Percentiles rank a stretch among this genome's conserved stretches.
These are phyloP conservation scores for Grigorovia humatica DNA, from an alignment of 805 yeast species.

Conservation along the genomic window DNA sequence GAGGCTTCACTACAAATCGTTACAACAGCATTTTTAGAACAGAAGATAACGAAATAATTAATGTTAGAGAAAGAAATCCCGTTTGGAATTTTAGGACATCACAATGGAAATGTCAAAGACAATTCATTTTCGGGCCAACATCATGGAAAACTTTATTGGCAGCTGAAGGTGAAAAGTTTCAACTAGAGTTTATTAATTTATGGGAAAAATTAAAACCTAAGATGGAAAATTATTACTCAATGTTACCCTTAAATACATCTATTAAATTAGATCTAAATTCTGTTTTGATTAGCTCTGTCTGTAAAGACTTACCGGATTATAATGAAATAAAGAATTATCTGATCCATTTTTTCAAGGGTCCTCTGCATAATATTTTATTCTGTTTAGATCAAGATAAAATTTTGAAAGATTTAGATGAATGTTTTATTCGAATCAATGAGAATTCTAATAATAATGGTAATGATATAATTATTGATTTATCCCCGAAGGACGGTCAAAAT, in stretches of 20 bases:
- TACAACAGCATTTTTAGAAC: not conserved
- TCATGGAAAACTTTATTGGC: constrained; percentile 18
- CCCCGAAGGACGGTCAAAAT: constrained; percentile 11
- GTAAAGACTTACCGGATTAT: constrained; percentile 9
- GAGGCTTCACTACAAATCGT: no score
- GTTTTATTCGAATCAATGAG: constrained; percentile 4
- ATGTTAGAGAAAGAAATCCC: not conserved
- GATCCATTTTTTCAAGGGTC: constrained; percentile 9
- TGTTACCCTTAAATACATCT: not conserved
- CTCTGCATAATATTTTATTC: constrained; percentile 10
- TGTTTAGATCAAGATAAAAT: constrained; percentile 13
- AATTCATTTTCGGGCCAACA: constrained; percentile 22
- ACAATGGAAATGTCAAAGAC: constrained; percentile 1
- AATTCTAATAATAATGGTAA: not conserved
- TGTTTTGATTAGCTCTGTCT: not conserved
- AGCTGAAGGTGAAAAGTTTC: constrained; percentile 11
- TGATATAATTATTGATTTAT: constrained; percentile 2
- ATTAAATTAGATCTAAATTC: not conserved
- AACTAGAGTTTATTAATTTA: constrained; percentile 12
- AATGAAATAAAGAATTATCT: constrained; percentile 7
- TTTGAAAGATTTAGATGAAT: constrained; percentile 7
- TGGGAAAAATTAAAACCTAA: constrained; percentile 19
- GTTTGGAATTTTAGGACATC: not conserved
- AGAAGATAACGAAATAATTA: not conserved
- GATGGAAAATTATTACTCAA: constrained; percentile 3